Conservation (phyloP, 2,329 filamentous ascomycete genomes). For the Aspergillus luchuensis region DNA sequence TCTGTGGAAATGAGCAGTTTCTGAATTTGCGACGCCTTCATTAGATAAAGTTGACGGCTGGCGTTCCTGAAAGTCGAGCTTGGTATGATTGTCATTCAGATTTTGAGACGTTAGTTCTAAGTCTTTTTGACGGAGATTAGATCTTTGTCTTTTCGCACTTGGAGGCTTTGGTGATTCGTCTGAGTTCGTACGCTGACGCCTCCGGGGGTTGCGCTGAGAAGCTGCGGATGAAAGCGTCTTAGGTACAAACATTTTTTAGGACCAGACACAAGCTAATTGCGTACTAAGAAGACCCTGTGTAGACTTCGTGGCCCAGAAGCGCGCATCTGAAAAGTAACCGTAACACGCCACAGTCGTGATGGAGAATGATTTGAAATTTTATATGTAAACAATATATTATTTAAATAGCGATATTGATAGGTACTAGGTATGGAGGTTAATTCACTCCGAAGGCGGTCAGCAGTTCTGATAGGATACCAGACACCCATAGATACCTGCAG, state of each 20-base stretch:
- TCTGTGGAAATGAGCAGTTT: constrained; percentile 26
- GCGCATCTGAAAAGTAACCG: neutral
- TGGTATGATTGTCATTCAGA: constrained; percentile 22
- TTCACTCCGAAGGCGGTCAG: constrained; percentile 6
- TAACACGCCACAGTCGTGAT: neutral
- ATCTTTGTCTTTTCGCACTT: constrained; percentile 50
- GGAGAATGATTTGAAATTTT: neutral
- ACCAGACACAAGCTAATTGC: neutral
- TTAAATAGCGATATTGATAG: neutral
- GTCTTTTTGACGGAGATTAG: constrained; percentile 43
- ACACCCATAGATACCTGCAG: too few species aligned
- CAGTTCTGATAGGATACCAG: neutral
- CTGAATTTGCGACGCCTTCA: constrained; percentile 18
- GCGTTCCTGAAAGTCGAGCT: constrained; percentile 21
- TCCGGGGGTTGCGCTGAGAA: constrained; percentile 39
- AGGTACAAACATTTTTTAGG: constrained; percentile 42
- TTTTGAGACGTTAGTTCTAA: constrained; percentile 30
- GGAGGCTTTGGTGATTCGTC: constrained; percentile 50
- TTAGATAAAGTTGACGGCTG: constrained; percentile 15
- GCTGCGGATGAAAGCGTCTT: constrained; percentile 32
- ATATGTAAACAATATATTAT: neutral
- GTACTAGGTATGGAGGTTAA: neutral
- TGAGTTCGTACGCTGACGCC: constrained; percentile 45
- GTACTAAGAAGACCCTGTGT: neutral
- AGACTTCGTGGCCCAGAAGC: neutral